Evolutionary conservation across 148 eudicot genomes (phyloP).

Genomic region (Camellia granthamiana): DNA sequence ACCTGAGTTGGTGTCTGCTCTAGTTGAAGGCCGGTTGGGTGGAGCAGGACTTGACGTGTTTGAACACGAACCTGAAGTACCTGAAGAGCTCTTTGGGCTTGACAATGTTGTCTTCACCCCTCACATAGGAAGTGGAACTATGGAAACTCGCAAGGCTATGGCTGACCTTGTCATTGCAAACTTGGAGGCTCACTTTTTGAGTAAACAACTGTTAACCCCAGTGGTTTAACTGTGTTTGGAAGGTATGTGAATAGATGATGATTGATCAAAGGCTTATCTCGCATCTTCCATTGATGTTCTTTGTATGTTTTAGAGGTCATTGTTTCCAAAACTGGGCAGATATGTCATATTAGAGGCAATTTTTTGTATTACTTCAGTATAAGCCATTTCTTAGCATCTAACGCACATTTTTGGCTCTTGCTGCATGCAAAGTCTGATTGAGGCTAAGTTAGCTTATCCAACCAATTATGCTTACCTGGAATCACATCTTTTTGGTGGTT

Average conservation of each 20-base stretch:
- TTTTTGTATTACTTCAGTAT: constrained; percentile 7
- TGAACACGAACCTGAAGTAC: constrained; percentile 29
- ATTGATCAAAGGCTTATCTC: neutral
- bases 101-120: constrained; percentile 29
- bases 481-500: too few species aligned
- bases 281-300: neutral
- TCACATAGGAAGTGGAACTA: constrained; percentile 27
- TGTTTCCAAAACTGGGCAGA: neutral
- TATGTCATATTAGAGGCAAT: constrained; percentile 10
- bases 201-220: constrained; percentile 26
- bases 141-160: constrained; percentile 29
- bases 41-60: constrained; percentile 35
- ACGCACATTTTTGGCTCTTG: neutral
- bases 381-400: constrained; percentile 12
- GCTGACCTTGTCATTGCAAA: constrained; percentile 31
- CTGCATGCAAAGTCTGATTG: neutral
- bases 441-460: neutral
- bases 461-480: too few species aligned
- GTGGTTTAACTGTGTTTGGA: constrained; percentile 5
- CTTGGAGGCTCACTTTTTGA: constrained; percentile 29
- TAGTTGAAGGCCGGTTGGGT: constrained; percentile 27
- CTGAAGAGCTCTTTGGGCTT: constrained; percentile 24
- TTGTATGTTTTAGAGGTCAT: neutral
- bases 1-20: constrained; percentile 26
- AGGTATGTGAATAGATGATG: neutral